Evolutionary conservation across 352 stramenopile species (phyloP).

Genomic region (Globisporangium megalacanthum): DNA sequence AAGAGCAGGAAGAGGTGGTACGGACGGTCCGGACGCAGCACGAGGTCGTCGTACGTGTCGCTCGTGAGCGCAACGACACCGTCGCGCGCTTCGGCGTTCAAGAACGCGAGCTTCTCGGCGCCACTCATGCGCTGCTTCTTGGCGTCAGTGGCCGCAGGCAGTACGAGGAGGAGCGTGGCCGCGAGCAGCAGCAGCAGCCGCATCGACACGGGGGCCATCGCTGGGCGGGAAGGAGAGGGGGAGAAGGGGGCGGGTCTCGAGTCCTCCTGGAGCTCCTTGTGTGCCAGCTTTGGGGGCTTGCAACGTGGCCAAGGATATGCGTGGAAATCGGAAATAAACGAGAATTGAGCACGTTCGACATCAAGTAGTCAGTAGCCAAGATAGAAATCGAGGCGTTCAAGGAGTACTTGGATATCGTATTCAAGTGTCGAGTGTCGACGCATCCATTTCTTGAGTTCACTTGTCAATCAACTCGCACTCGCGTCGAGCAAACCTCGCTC

Average conservation of each 20-base stretch:
- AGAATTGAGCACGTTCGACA: no score
- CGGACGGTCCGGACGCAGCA: constrained; percentile 57
- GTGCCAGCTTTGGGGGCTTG: neutral
- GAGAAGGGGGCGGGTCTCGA: no score
- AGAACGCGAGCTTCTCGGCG: constrained; percentile 57
- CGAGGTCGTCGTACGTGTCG: constrained; percentile 55
- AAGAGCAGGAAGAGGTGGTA: constrained; percentile 81
- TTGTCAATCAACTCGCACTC: neutral
- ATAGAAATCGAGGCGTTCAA: no score
- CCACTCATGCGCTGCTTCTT: constrained; percentile 31
- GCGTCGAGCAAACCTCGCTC: neutral
- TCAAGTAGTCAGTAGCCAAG: no score
- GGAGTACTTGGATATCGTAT: neutral
- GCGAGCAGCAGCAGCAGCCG: constrained; percentile 20
- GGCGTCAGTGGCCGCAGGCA: constrained; percentile 9
- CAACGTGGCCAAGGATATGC: constrained; percentile 1
- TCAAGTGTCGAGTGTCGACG: neutral
- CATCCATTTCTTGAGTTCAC: neutral
- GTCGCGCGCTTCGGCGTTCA: constrained; percentile 42
- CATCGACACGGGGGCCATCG: no score
- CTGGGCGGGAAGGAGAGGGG: no score
- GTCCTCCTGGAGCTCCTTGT: no score
- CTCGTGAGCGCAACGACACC: constrained; percentile 53
- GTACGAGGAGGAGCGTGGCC: constrained; percentile 11
- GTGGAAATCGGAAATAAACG: neutral